Conservation (phyloP, 192 early-diverging fungal species). For the Mortierella antarctica region DNA sequence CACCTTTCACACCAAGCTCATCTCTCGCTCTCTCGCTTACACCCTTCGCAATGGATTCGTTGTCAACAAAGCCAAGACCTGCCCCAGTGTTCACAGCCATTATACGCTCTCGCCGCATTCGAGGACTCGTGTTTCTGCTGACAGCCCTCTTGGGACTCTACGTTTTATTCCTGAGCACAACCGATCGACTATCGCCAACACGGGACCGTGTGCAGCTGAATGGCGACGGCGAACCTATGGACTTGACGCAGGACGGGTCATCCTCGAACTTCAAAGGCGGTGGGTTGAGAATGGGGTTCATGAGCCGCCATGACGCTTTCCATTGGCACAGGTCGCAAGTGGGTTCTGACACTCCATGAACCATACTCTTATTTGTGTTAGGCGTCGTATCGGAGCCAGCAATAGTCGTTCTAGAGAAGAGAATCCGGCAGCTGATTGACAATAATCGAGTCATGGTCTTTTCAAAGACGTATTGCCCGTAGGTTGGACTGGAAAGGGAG, state of each 20-base stretch:
- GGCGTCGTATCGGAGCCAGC: background rate
- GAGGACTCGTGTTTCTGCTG: conserved; percentile 13
- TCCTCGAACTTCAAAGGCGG: too few species aligned
- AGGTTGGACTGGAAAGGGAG: background rate
- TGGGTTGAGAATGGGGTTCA: too few species aligned
- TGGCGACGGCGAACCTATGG: conserved; percentile 37
- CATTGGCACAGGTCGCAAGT: background rate
- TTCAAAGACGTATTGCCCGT: conserved; percentile 51
- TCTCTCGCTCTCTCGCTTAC: background rate
- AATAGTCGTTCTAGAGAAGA: conserved; percentile 11
- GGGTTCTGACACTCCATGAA: background rate
- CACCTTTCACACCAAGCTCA: background rate
- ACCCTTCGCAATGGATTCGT: conserved; percentile 12
- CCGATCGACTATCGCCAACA: background rate
- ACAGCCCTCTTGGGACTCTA: conserved; percentile 16
- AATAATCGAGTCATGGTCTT: conserved; percentile 43
- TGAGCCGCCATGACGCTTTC: background rate
- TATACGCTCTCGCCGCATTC: conserved; percentile 32
- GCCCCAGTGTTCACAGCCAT: conserved; percentile 12
- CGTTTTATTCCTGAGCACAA: conserved; percentile 18
- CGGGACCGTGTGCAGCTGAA: conserved; percentile 3
- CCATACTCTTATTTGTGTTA: background rate
- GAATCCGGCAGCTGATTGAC: conserved; percentile 40
- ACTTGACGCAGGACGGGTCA: conserved; percentile 14
- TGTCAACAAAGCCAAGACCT: conserved; percentile 35